Percentiles rank a stretch among this genome's conserved stretches.
Conservation (phyloP, 306 rosid species). For the Corylus americana region DNA sequence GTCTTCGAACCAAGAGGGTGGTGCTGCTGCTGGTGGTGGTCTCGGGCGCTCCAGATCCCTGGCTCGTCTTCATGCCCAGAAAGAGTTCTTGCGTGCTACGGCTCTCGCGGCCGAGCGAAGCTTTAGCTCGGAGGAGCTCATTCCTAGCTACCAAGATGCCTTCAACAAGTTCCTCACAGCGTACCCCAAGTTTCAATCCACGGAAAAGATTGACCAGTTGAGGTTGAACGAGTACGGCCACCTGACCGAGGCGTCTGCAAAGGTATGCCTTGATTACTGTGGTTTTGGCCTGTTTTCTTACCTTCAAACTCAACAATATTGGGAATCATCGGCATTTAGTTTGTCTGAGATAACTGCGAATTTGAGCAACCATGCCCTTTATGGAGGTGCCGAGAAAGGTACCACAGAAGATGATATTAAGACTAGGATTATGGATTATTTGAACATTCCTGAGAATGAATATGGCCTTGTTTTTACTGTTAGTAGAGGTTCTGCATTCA, state of each 20-base stretch:
- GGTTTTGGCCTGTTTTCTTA: constrained; percentile 93
- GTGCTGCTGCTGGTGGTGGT: constrained; percentile 24
- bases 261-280: constrained; percentile 99
- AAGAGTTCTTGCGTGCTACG: constrained; percentile 84
- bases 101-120: constrained; percentile 85
- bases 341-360: constrained; percentile 97
- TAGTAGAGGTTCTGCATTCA: constrained; percentile 91
- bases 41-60: constrained; percentile 81
- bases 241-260: constrained; percentile 45
- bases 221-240: constrained; percentile 77
- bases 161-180: constrained; percentile 76
- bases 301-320: constrained; percentile 81
- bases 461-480: constrained; percentile 97
- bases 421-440: constrained; percentile 81
- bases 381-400: constrained; percentile 89
- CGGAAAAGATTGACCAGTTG: constrained; percentile 85
- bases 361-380: constrained; percentile 89
- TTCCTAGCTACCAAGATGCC: constrained; percentile 64
- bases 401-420: constrained; percentile 86
- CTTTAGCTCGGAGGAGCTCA: constrained; percentile 61
- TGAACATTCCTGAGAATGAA: constrained; percentile 92
- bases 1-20: constrained; percentile 62
- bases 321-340: constrained; percentile 98
- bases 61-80: constrained; percentile 86
- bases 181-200: constrained; percentile 83